These are phyloP conservation scores for Scheffersomyces lignosus DNA, from an alignment of 805 yeast genomes.

Conservation along the genomic window DNA sequence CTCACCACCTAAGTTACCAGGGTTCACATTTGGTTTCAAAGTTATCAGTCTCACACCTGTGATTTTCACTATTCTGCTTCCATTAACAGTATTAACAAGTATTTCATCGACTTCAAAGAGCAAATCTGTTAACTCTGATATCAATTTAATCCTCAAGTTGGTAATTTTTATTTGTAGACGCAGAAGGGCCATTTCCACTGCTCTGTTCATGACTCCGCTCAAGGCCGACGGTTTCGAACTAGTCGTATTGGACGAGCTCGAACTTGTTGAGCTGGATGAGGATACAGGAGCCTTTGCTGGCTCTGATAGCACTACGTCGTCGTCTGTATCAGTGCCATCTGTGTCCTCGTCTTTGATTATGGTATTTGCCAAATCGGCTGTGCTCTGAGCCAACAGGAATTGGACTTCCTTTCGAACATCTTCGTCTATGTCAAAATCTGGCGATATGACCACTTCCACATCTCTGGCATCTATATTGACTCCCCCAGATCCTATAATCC, in stretches of 20 bases:
- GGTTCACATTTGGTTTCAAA: slow-evolving; percentile 39
- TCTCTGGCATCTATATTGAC: slow-evolving; percentile 60
- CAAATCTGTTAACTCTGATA: slow-evolving; percentile 45
- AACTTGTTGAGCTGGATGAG: slow-evolving; percentile 6
- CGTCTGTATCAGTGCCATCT: slow-evolving; percentile 12
- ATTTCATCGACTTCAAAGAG: slow-evolving; percentile 31
- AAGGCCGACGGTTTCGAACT: slow-evolving; percentile 37
- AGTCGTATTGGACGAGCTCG: slow-evolving; percentile 15
- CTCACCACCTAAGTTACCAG: slow-evolving; percentile 22
- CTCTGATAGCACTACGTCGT: slow-evolving; percentile 6
- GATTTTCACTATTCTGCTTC: slow-evolving; percentile 42
- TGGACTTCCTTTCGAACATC: slow-evolving; percentile 33
- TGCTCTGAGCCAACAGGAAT: slow-evolving; percentile 67
- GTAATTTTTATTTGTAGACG: slow-evolving; percentile 53
- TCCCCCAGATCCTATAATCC: slow-evolving; percentile 76
- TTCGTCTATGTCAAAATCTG: slow-evolving; percentile 30
- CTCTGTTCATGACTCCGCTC: slow-evolving; percentile 59
- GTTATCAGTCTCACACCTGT: slow-evolving; percentile 41
- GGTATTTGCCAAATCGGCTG: slow-evolving; percentile 70
- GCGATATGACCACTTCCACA: slow-evolving; percentile 45
- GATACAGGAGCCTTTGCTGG: no score
- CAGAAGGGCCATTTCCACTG: slow-evolving; percentile 67
- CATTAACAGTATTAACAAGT: slow-evolving; percentile 43
- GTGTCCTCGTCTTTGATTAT: slow-evolving; percentile 26
- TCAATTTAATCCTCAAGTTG: slow-evolving; percentile 47